Percentiles rank a stretch among this genome's conserved stretches.
Evolutionary conservation across 2,329 filamentous ascomycete genomes (phyloP).

Genomic region (Colletotrichum orbiculare): DNA sequence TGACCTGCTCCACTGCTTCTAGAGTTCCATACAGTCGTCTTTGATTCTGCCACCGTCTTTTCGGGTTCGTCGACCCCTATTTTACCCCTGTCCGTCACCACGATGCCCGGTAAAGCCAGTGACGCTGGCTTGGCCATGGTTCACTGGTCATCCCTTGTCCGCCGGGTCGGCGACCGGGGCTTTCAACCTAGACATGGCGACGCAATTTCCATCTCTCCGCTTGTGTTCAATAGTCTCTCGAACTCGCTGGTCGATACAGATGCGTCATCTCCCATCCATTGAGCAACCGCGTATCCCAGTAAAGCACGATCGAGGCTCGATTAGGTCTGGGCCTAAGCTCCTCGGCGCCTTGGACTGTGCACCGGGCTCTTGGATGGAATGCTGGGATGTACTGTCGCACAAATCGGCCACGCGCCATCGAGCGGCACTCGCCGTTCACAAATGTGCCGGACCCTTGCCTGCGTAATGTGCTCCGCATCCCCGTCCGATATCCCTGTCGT

Average conservation of each 20-base stretch:
- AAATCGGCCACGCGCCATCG: conserved; percentile 27
- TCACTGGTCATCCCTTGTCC: conserved; percentile 17
- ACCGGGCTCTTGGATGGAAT: conserved; percentile 6
- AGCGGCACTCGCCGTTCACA: conserved; percentile 23
- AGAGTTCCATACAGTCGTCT: conserved; percentile 26
- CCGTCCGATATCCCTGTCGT: conserved; percentile 28
- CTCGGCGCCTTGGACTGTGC: conserved; percentile 23
- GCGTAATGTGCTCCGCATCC: conserved; percentile 25
- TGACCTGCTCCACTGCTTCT: conserved; percentile 33
- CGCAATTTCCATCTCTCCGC: conserved; percentile 26
- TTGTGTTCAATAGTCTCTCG: conserved; percentile 3
- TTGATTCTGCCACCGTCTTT: conserved; percentile 16
- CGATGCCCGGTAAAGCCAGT: conserved; percentile 6
- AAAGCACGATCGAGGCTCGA: conserved; percentile 13
- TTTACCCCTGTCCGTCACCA: conserved; percentile 17
- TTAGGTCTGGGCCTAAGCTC: conserved; percentile 29
- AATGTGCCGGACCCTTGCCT: conserved; percentile 29
- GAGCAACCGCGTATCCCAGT: not conserved
- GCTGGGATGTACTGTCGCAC: conserved; percentile 26
- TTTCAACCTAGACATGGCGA: conserved; percentile 1
- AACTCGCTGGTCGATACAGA: conserved; percentile 1
- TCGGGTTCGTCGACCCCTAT: conserved; percentile 33
- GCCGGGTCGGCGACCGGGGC: conserved; percentile 11
- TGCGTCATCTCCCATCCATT: not conserved
- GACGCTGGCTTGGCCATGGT: not conserved